These are phyloP conservation scores for Phytopythium montanum DNA, from an alignment of 352 stramenopile species.

Conservation along the genomic window DNA sequence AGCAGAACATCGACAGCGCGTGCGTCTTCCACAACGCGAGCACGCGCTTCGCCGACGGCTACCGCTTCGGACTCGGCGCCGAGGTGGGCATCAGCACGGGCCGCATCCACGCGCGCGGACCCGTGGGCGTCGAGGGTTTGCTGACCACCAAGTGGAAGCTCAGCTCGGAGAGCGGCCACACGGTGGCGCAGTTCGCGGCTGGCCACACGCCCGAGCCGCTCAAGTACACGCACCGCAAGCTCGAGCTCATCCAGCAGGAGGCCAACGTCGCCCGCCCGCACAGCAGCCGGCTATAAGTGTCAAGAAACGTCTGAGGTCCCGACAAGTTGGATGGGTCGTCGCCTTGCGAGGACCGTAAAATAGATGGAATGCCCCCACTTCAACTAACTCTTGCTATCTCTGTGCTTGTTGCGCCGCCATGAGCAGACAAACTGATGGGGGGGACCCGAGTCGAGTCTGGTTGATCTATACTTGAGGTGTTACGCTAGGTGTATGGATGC, in stretches of 20 bases:
- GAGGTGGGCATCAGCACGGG: conserved; percentile 98
- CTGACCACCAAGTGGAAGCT: conserved; percentile 98
- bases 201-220: conserved; percentile 33
- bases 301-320: too few species aligned
- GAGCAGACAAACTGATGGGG: too few species aligned
- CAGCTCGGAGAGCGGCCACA: conserved; percentile 79
- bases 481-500: too few species aligned
- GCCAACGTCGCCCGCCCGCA: conserved; percentile 49
- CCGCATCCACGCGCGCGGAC: conserved; percentile 95
- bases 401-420: too few species aligned
- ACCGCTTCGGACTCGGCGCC: conserved; percentile 96
- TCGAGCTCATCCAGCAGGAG: conserved; percentile 66
- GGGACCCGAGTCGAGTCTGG: too few species aligned
- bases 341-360: too few species aligned
- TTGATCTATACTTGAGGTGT: too few species aligned
- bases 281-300: conserved; percentile 67
- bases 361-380: too few species aligned
- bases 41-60: conserved; percentile 95
- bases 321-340: too few species aligned
- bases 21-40: conserved; percentile 99
- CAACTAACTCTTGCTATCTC: too few species aligned
- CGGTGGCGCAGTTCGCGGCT: conserved; percentile 60
- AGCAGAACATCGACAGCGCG: conserved; percentile 91
- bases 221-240: conserved; percentile 77
- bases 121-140: conserved; percentile 95